phyloP scores from a whole-genome alignment of 306 rosid genomes.

The Prunus persica region DNA sequence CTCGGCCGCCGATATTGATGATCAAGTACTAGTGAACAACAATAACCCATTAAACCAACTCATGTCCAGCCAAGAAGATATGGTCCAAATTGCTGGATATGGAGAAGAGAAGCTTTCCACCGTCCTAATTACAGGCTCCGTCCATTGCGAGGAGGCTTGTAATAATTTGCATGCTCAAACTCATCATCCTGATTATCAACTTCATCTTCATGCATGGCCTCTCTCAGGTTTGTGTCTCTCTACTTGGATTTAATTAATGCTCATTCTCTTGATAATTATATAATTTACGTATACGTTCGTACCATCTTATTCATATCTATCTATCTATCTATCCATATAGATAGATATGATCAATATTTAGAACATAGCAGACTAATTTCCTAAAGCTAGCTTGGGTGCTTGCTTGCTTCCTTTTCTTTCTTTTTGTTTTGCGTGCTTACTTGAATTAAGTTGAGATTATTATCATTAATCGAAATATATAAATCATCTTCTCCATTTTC shows the following conservation, averaged over 20 bases:
- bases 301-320: no score
- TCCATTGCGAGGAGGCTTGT: conserved; percentile 55
- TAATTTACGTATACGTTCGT: no score
- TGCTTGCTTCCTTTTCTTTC: no score
- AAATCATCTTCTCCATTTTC: background rate
- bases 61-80: conserved; percentile 55
- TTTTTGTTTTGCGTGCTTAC: background rate
- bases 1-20: background rate
- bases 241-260: no score
- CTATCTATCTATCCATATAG: no score
- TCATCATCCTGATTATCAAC: conserved; percentile 22
- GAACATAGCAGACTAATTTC: no score
- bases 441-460: background rate
- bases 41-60: conserved; percentile 26
- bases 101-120: conserved; percentile 93
- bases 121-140: conserved; percentile 78
- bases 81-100: conserved; percentile 73
- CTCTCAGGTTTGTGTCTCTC: conserved; percentile 47
- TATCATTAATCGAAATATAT: no score
- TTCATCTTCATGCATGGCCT: conserved; percentile 67
- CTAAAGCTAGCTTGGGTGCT: no score
- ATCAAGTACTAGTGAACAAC: background rate
- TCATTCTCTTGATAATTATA: no score
- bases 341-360: no score
- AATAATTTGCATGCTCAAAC: background rate